A percentile compares a stretch with the other conserved stretches of the same genome.
Evolutionary conservation across 257 asterid species (phyloP).

Genomic region (Oldenlandia corymbosa): DNA sequence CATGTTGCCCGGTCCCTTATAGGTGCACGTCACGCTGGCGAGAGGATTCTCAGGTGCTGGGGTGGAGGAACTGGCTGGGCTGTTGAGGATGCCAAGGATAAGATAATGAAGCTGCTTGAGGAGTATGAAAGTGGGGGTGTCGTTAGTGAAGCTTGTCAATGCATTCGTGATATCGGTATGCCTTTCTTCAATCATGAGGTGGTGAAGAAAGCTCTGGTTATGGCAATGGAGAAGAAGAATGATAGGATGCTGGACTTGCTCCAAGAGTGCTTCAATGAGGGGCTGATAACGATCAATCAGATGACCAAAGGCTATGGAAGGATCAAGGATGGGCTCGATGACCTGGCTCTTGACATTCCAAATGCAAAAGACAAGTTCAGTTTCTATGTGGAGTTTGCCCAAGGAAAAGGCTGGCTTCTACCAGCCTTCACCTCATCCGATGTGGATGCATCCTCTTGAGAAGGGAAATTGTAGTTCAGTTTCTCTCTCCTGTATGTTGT

Average conservation of each 20-base stretch:
- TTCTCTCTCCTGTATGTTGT: slow-evolving; percentile 26
- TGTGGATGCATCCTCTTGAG: slow-evolving; percentile 27
- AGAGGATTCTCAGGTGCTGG: slow-evolving; percentile 98
- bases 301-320: slow-evolving; percentile 86
- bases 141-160: slow-evolving; percentile 81
- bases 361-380: slow-evolving; percentile 74
- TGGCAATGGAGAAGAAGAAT: slow-evolving; percentile 99
- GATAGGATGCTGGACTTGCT: slow-evolving; percentile 79
- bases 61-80: slow-evolving; percentile 99
- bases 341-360: slow-evolving; percentile 92
- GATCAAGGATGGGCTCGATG: slow-evolving; percentile 87
- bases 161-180: slow-evolving; percentile 88
- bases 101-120: slow-evolving; percentile 88
- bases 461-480: slow-evolving; percentile 13
- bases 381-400: slow-evolving; percentile 54
- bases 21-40: slow-evolving; percentile 99
- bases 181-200: slow-evolving; percentile 95
- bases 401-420: slow-evolving; percentile 60
- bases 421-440: slow-evolving; percentile 30
- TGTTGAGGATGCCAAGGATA: slow-evolving; percentile 98
- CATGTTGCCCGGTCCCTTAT: slow-evolving; percentile 65
- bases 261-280: slow-evolving; percentile 74
- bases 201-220: slow-evolving; percentile 93
- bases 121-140: slow-evolving; percentile 95
- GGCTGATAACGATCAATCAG: slow-evolving; percentile 87